Evolutionary conservation across 1,139 yeast genomes (phyloP).

Genomic region (Pichia sp.): DNA sequence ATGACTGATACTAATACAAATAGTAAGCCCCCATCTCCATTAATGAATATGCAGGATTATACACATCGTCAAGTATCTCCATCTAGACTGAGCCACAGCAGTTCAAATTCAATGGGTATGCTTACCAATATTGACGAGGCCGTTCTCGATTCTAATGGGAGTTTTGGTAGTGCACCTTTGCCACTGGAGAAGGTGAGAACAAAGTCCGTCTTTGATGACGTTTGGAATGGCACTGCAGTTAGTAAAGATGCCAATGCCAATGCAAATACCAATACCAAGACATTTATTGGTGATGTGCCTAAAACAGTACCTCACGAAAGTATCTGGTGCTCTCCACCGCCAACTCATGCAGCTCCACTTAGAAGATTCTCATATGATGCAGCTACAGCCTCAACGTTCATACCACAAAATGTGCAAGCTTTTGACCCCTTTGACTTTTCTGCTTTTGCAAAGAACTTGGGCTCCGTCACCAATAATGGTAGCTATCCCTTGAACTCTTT

Average conservation of each 20-base stretch:
- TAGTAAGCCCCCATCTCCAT: too few relatives aligned
- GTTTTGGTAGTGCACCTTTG: neutral
- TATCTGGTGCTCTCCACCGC: slow-evolving; percentile 21
- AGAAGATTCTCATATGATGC: slow-evolving; percentile 22
- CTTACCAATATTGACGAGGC: slow-evolving; percentile 6
- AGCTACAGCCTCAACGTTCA: slow-evolving; percentile 5
- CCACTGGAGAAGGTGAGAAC: neutral
- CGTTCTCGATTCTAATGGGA: neutral
- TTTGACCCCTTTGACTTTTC: too few relatives aligned
- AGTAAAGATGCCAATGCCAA: too few relatives aligned
- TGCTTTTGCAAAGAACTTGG: too few relatives aligned
- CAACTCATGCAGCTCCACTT: slow-evolving; percentile 16
- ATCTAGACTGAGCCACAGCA: neutral
- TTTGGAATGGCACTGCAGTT: slow-evolving; percentile 2
- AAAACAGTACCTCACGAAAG: slow-evolving; percentile 11
- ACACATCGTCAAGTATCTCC: neutral
- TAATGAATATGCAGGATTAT: slow-evolving; percentile 1
- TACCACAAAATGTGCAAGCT: slow-evolving; percentile 1
- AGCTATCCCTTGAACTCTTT: slow-evolving; percentile 7
- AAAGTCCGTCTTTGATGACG: slow-evolving; percentile 3
- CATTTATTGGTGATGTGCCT: slow-evolving; percentile 1
- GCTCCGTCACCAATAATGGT: neutral
- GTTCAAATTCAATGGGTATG: slow-evolving; percentile 3
- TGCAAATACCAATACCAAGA: too few relatives aligned
- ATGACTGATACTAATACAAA: too few relatives aligned